Evolutionary conservation across 23 red algal genomes (phyloP).

Genomic region (Cyanidium caldarium): DNA sequence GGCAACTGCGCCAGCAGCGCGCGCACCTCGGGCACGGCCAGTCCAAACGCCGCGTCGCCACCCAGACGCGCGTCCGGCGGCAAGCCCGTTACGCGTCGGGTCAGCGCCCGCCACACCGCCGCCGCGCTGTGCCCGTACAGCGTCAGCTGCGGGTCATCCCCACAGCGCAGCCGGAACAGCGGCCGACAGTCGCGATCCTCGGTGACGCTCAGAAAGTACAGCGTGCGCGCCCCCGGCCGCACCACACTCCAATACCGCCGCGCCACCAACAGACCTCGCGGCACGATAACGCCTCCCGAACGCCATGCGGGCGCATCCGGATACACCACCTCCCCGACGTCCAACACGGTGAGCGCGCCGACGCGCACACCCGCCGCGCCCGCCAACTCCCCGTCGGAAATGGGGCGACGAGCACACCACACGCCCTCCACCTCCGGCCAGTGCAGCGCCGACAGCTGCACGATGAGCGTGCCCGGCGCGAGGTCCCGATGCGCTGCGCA

Average conservation of each 20-base stretch:
- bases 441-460: neutral
- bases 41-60: neutral
- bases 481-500: too few species aligned
- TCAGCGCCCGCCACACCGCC: neutral
- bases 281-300: neutral
- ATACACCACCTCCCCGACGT: neutral
- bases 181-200: neutral
- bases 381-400: neutral
- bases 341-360: neutral
- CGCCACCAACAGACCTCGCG: neutral
- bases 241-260: neutral
- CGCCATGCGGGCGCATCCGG: neutral
- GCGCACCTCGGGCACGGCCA: neutral
- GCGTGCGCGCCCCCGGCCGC: neutral
- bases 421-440: neutral
- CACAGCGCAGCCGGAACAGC: neutral
- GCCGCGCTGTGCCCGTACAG: neutral
- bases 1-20: neutral
- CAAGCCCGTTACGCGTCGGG: neutral
- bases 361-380: neutral
- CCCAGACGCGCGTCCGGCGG: neutral
- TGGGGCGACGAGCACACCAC: neutral
- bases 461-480: neutral
- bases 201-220: neutral
- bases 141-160: neutral